Base-by-base conservation (phyloP, 257 asterid genomes). In the Capsicum rhomboideum region DNA sequence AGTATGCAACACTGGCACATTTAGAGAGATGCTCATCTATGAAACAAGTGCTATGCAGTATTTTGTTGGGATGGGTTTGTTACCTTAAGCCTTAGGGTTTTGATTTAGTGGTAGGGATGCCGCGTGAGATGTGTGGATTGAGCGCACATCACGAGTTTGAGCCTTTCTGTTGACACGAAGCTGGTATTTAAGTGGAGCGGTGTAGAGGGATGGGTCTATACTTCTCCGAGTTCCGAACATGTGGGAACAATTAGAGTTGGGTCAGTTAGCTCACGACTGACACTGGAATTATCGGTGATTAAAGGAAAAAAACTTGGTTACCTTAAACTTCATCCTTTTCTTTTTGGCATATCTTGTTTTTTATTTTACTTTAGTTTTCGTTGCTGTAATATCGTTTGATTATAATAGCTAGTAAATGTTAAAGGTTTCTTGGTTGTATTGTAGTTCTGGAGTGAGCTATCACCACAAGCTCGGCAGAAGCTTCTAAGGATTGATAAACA, bases 361-460 rank as follows among this genome's bases (percentile, higher is more conserved):
- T 75, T 50, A 14, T 75, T 14, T 50, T 49, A 50, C 81, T 75
- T 23, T 28, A 49, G 61, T 49, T 75, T 75, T 75, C 8, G 26
- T 26, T 26, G 63, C 81, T 50, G 26, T 52, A 75, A 16, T 50
- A 77, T 77, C 59, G 26, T 50, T 50, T 49, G 61, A 26, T 50
- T 14, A 75, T 49, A 75, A 75, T 75, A 75, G 11, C 81, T 26
- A 86, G 72, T 58, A 84, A 68, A 31, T 78, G 82, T 81, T 14
- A 66, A 74, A 23, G 42, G 40, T 46, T 61, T 86, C 55, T 75
- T 82, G 61, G 26, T 20, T 88, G 53, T 86, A 61, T 79, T 93
- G 92, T 92, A 96, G 99, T 94, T 94, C 88, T 97, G 99, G 99
- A 90, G 86, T 87, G 98, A 91, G 87, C 91, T 95, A 89, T 88